A percentile compares a stretch with the other conserved stretches of the same genome.
Conservation (phyloP, 257 asterid genomes). For the Leptodermis oblonga region DNA sequence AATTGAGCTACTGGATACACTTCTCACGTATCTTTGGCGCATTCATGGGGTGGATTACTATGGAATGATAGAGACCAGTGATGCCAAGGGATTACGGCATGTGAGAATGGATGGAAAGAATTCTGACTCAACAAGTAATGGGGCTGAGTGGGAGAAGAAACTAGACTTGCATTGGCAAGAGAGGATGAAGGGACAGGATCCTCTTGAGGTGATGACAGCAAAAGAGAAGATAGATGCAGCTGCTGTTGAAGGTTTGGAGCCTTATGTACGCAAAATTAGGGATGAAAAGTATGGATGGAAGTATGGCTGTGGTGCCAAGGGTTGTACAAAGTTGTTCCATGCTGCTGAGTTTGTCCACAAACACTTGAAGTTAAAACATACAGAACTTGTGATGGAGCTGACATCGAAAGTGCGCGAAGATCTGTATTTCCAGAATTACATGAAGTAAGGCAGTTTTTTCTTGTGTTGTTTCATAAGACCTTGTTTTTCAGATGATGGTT, state of each 20-base stretch:
- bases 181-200: conserved; percentile 85
- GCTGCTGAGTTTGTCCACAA: conserved; percentile 92
- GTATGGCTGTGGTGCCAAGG: conserved; percentile 99
- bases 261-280: conserved; percentile 88
- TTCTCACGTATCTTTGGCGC: conserved; percentile 94
- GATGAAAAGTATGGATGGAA: conserved; percentile 99
- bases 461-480: conserved; percentile 2
- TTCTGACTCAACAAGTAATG: conserved; percentile 45
- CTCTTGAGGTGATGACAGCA: conserved; percentile 84
- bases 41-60: conserved; percentile 95
- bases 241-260: conserved; percentile 86
- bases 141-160: conserved; percentile 81
- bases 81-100: conserved; percentile 89
- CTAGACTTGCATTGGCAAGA: conserved; percentile 81
- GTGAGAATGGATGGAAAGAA: conserved; percentile 64
- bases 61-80: conserved; percentile 75
- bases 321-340: conserved; percentile 98
- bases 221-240: conserved; percentile 92
- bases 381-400: conserved; percentile 68
- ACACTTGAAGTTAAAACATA: conserved; percentile 90
- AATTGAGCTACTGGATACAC: conserved; percentile 83
- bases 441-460: conserved; percentile 56
- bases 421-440: conserved; percentile 81
- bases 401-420: conserved; percentile 90
- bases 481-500: conserved; percentile 14